phyloP scores from a whole-genome alignment of 2,329 filamentous ascomycete genomes.

The Rosellinia necatrix region DNA sequence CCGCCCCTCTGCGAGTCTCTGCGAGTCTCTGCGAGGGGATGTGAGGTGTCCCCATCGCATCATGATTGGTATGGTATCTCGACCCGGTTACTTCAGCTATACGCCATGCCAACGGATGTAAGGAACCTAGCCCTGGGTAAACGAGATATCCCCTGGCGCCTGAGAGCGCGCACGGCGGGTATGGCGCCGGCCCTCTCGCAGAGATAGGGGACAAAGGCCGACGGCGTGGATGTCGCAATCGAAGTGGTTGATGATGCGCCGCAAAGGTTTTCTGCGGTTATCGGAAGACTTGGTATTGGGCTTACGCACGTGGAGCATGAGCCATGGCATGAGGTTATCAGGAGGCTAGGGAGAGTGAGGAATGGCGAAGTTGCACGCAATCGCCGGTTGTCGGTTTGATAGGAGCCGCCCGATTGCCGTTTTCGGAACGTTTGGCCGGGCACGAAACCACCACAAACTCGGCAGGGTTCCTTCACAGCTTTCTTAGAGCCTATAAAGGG shows the following conservation, averaged over 20 bases:
- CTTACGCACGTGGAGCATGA: constrained; percentile 1
- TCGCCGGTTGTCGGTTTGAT: constrained; percentile 22
- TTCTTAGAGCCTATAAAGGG: too few relatives aligned
- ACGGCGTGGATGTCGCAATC: constrained; percentile 24
- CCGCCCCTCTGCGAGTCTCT: neutral
- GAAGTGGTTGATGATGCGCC: constrained; percentile 12
- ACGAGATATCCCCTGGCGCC: too few relatives aligned
- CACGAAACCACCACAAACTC: too few relatives aligned
- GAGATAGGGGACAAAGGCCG: neutral
- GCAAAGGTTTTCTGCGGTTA: constrained; percentile 16
- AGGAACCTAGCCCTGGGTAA: too few relatives aligned
- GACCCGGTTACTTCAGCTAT: too few relatives aligned
- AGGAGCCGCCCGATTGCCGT: constrained; percentile 29
- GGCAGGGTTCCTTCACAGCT: too few relatives aligned
- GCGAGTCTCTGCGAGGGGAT: too few relatives aligned
- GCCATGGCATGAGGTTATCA: neutral
- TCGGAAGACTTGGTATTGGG: constrained; percentile 17
- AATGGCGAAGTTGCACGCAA: constrained; percentile 26
- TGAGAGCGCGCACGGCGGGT: too few relatives aligned
- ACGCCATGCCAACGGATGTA: too few relatives aligned
- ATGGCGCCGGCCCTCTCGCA: neutral
- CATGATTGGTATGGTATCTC: too few relatives aligned
- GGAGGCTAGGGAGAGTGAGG: neutral
- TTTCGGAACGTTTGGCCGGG: constrained; percentile 6
- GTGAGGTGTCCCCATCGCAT: too few relatives aligned